Evolutionary conservation across 2,329 filamentous ascomycete species (phyloP).

Genomic region (Pseudogymnoascus sp.): DNA sequence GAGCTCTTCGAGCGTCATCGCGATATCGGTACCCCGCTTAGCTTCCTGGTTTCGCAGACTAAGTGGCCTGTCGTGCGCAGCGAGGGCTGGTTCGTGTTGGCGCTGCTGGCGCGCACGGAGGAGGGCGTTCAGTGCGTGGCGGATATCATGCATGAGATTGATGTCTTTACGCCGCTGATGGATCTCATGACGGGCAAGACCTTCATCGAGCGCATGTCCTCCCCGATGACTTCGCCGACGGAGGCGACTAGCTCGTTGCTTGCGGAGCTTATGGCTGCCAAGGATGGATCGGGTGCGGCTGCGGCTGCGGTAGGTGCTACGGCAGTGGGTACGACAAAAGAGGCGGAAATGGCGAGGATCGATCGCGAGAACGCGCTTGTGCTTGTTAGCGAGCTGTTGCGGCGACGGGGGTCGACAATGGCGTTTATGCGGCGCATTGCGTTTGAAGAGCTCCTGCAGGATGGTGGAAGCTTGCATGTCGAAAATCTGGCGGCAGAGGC

Average conservation of each 20-base stretch:
- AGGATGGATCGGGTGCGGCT: neutral
- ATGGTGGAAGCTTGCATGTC: slow-evolving; percentile 38
- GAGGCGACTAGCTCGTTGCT: neutral
- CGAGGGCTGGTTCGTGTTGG: slow-evolving; percentile 57
- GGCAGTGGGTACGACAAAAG: slow-evolving; percentile 16
- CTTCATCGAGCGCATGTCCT: slow-evolving; percentile 21
- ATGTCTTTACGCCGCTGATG: slow-evolving; percentile 40
- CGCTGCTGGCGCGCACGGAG: slow-evolving; percentile 49
- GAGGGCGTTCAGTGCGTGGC: slow-evolving; percentile 45
- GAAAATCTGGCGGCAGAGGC: slow-evolving; percentile 21
- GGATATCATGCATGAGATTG: slow-evolving; percentile 38
- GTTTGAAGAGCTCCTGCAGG: slow-evolving; percentile 45
- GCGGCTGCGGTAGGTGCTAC: neutral
- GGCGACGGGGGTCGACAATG: slow-evolving; percentile 38
- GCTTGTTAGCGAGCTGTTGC: slow-evolving; percentile 49
- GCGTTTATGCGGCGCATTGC: slow-evolving; percentile 34
- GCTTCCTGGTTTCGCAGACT: slow-evolving; percentile 48
- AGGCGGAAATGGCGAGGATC: slow-evolving; percentile 42
- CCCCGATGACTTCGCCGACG: neutral
- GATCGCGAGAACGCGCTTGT: slow-evolving; percentile 59
- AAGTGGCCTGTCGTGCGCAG: slow-evolving; percentile 55
- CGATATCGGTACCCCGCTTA: slow-evolving; percentile 34
- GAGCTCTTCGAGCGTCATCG: slow-evolving; percentile 28
- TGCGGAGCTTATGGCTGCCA: neutral
- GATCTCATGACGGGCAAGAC: slow-evolving; percentile 45